Percentiles rank a stretch among this genome's conserved stretches.
Evolutionary conservation across 2,329 filamentous ascomycete genomes (phyloP).

Genomic region (Ilyonectria destructans): DNA sequence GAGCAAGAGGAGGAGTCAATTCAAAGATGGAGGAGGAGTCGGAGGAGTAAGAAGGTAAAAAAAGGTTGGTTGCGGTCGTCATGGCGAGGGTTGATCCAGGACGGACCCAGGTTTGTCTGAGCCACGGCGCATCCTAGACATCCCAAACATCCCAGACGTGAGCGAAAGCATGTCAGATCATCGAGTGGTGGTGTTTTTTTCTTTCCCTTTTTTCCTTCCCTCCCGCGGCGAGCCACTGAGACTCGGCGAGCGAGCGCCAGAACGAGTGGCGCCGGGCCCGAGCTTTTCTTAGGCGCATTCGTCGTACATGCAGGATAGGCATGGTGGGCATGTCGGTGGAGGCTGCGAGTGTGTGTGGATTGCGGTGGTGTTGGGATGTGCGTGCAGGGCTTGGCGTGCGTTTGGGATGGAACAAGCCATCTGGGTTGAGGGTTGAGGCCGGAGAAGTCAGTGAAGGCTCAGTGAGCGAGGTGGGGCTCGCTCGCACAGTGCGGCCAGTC

Average conservation of each 20-base stretch:
- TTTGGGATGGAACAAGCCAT: neutral
- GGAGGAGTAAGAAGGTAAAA: slow-evolving; percentile 5
- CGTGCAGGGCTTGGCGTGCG: slow-evolving; percentile 1
- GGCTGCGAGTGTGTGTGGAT: slow-evolving; percentile 1
- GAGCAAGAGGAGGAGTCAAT: neutral
- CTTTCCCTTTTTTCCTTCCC: too few relatives aligned
- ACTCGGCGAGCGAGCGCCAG: neutral
- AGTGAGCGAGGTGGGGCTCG: neutral
- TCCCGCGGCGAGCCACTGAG: slow-evolving; percentile 13
- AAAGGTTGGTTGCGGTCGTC: slow-evolving; percentile 7
- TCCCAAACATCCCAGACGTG: slow-evolving; percentile 25
- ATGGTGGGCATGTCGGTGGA: neutral
- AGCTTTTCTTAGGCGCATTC: slow-evolving; percentile 10
- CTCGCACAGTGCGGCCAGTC: neutral
- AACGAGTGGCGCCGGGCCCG: slow-evolving; percentile 8
- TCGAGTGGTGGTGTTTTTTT: slow-evolving; percentile 31
- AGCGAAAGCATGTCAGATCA: slow-evolving; percentile 41
- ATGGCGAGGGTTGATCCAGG: neutral
- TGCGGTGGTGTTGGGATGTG: neutral
- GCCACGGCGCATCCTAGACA: neutral
- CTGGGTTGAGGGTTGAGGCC: neutral
- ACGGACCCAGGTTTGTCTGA: neutral
- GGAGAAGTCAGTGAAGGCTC: neutral
- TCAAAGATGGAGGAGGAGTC: neutral
- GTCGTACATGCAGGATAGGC: slow-evolving; percentile 8